phyloP scores from a whole-genome alignment of 441 rosid species.

The Eruca vesicaria region DNA sequence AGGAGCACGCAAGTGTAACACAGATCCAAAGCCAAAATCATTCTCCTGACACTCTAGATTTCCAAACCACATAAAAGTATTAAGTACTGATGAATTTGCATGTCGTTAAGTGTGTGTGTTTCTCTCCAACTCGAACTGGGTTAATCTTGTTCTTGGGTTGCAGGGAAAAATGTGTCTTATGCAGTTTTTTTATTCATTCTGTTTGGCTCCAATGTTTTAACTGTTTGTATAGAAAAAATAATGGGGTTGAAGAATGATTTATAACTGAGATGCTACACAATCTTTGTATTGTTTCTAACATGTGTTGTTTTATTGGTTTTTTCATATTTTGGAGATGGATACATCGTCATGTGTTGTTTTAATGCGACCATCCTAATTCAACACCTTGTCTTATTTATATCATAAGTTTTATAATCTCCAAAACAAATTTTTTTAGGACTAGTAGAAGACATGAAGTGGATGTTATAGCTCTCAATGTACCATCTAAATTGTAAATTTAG shows the following conservation, averaged over 20 bases:
- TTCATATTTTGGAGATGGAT: background rate
- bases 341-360: background rate
- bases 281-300: background rate
- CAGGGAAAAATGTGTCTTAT: background rate
- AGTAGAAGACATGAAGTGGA: background rate
- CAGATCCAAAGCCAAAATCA: slow-evolving; percentile 22
- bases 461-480: background rate
- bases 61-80: slow-evolving; percentile 7
- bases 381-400: background rate
- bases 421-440: background rate
- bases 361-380: background rate
- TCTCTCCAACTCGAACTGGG: slow-evolving; percentile 6
- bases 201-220: slow-evolving; percentile 11
- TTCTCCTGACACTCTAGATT: slow-evolving; percentile 8
- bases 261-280: slow-evolving; percentile 5
- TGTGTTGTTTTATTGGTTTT: slow-evolving; percentile 9
- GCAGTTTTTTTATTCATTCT: background rate
- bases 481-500: too few relatives aligned
- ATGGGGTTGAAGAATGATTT: slow-evolving; percentile 21
- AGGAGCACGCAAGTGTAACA: slow-evolving; percentile 65
- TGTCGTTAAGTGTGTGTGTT: slow-evolving; percentile 1
- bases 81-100: slow-evolving; percentile 8
- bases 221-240: slow-evolving; percentile 17
- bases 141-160: background rate
- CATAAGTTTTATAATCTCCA: background rate